Evolutionary conservation across 1,284 basidiomycete genomes (phyloP).

Genomic region (Acaromyces ingoldii): DNA sequence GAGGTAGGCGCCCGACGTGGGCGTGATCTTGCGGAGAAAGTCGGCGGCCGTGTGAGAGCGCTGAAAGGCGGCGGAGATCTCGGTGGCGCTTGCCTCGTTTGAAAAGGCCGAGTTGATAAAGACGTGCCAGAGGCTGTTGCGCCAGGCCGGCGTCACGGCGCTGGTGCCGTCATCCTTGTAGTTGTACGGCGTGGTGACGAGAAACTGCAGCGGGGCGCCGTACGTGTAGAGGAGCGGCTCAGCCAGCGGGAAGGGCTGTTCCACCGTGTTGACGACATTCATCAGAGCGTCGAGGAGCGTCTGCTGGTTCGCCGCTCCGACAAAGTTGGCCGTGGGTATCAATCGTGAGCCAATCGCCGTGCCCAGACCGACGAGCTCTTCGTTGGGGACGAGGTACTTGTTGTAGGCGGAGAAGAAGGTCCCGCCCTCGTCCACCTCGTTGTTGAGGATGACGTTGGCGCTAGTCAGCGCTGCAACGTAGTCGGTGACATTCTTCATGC

Average conservation of each 20-base stretch:
- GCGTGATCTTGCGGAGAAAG: background rate
- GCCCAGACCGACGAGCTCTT: background rate
- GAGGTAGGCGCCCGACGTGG: slow-evolving; percentile 9
- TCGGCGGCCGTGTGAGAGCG: slow-evolving; percentile 2
- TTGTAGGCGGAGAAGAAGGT: background rate
- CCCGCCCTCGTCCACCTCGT: background rate
- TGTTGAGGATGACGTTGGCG: background rate
- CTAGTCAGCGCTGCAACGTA: background rate
- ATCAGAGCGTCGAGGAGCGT: background rate
- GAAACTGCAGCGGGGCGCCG: background rate
- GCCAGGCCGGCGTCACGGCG: slow-evolving; percentile 13
- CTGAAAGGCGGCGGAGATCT: background rate
- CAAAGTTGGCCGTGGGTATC: background rate
- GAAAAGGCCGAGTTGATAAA: background rate
- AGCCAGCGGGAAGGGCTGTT: background rate
- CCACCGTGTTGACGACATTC: background rate
- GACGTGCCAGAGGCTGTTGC: slow-evolving; percentile 12
- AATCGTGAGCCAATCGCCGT: background rate
- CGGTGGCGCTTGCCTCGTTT: background rate
- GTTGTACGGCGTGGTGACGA: background rate
- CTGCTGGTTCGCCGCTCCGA: background rate
- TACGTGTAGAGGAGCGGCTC: background rate
- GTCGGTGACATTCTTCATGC: background rate
- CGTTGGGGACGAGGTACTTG: background rate
- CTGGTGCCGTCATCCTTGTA: background rate